phyloP scores from a whole-genome alignment of 1,284 basidiomycete species.

The Heterobasidion parviporum region DNA sequence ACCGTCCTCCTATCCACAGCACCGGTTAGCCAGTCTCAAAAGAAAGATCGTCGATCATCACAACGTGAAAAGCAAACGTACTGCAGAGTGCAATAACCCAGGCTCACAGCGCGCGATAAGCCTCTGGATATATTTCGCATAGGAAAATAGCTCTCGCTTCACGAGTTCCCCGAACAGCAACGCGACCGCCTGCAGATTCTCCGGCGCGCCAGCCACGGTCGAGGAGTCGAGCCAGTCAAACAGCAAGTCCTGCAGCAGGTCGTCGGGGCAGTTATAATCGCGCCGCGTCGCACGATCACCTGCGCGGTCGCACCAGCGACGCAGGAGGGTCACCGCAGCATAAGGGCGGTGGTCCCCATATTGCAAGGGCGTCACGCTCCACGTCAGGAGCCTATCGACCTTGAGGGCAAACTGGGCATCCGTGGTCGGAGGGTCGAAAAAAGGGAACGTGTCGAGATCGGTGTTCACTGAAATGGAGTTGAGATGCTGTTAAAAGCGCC shows the following conservation, averaged over 20 bases:
- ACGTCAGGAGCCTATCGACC: conserved; percentile 76
- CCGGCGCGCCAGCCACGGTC: conserved; percentile 42
- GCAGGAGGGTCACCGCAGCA: conserved; percentile 70
- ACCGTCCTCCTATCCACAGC: conserved; percentile 16
- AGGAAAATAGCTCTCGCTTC: conserved; percentile 72
- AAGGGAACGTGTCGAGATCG: conserved; percentile 52
- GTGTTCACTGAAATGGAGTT: conserved; percentile 74
- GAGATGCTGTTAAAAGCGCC: conserved; percentile 42
- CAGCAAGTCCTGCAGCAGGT: conserved; percentile 60
- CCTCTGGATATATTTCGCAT: conserved; percentile 77
- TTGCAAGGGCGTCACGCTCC: conserved; percentile 80
- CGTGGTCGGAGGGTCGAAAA: conserved; percentile 44
- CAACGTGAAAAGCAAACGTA: conserved; percentile 16
- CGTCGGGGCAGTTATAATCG: conserved; percentile 45
- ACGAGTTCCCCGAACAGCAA: conserved; percentile 77
- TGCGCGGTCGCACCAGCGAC: conserved; percentile 58
- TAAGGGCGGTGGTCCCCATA: conserved; percentile 83
- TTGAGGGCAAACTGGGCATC: conserved; percentile 53
- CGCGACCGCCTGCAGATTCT: conserved; percentile 57
- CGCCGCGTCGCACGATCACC: conserved; percentile 53
- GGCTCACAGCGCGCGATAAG: conserved; percentile 76
- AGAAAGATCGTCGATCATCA: not conserved
- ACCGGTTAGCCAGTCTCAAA: not conserved
- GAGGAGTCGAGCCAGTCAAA: conserved; percentile 84
- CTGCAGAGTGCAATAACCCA: conserved; percentile 49